phyloP scores from a whole-genome alignment of 805 yeast genomes.

The Saturnispora saitoi region DNA sequence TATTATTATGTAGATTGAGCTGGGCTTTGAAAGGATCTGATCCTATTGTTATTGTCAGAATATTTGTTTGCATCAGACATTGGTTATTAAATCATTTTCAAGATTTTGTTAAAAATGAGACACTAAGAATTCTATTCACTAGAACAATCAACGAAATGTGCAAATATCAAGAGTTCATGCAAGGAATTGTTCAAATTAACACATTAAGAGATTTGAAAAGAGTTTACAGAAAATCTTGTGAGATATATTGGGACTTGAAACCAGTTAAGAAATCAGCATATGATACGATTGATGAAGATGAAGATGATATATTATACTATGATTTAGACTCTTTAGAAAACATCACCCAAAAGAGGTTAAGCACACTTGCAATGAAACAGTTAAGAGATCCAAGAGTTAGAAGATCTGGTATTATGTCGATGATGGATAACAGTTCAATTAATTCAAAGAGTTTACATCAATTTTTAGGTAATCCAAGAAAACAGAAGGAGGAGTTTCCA shows the following conservation, averaged over 20 bases:
- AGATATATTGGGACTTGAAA: slow-evolving; percentile 27
- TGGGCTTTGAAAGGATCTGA: slow-evolving; percentile 51
- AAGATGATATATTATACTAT: slow-evolving; percentile 1
- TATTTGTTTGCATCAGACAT: slow-evolving; percentile 81
- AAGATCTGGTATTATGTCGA: slow-evolving; percentile 33
- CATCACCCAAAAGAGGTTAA: slow-evolving; percentile 22
- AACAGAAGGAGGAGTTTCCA: not conserved
- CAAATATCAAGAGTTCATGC: slow-evolving; percentile 16
- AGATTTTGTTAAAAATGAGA: slow-evolving; percentile 56
- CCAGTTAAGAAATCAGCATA: not conserved
- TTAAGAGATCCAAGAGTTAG: slow-evolving; percentile 33
- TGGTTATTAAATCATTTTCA: slow-evolving; percentile 84
- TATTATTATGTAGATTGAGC: slow-evolving; percentile 54
- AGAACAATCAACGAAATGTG: slow-evolving; percentile 35
- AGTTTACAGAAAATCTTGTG: slow-evolving; percentile 25
- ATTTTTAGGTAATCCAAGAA: slow-evolving; percentile 10
- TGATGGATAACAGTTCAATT: slow-evolving; percentile 16
- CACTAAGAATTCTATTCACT: slow-evolving; percentile 38
- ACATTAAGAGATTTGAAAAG: slow-evolving; percentile 29
- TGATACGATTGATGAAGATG: not conserved
- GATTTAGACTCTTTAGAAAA: slow-evolving; percentile 12
- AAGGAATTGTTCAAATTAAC: slow-evolving; percentile 16
- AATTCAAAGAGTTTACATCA: not conserved
- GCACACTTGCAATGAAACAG: slow-evolving; percentile 31
- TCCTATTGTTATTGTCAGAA: slow-evolving; percentile 61